phyloP scores from a whole-genome alignment of 78 protist species.

The Chrysochromulina tobinii region DNA sequence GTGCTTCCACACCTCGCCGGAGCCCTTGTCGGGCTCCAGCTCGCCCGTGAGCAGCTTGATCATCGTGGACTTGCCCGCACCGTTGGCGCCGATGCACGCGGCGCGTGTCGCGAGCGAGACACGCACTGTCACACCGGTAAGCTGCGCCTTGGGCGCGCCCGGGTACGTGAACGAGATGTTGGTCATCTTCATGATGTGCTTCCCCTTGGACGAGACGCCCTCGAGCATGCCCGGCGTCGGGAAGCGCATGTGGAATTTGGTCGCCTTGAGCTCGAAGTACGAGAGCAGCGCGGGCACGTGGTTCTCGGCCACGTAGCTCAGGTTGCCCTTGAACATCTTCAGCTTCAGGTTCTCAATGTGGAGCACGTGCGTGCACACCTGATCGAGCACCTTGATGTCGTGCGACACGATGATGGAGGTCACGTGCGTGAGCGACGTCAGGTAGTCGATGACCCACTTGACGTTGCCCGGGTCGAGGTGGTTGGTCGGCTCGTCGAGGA shows the following conservation, averaged over 20 bases:
- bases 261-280: constrained; percentile 65
- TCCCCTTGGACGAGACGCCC: constrained; percentile 73
- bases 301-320: constrained; percentile 49
- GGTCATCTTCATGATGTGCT: constrained; percentile 68
- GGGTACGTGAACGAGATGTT: constrained; percentile 72
- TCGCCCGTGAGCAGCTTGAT: constrained; percentile 66
- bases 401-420: constrained; percentile 75
- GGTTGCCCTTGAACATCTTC: constrained; percentile 63
- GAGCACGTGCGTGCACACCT: constrained; percentile 65
- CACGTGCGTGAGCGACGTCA: not conserved
- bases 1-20: constrained; percentile 68
- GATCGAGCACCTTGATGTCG: constrained; percentile 74
- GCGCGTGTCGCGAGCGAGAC: constrained; percentile 65
- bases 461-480: constrained; percentile 77
- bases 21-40: constrained; percentile 52
- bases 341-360: constrained; percentile 55
- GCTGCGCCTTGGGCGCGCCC: constrained; percentile 45
- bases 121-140: constrained; percentile 56
- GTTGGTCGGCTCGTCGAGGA: constrained; percentile 94
- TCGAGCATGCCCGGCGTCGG: constrained; percentile 73
- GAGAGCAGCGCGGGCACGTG: constrained; percentile 58
- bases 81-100: constrained; percentile 60
- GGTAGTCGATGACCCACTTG: constrained; percentile 32
- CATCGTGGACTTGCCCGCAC: constrained; percentile 71
- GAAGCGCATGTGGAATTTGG: constrained; percentile 59